Percentiles rank a stretch among this genome's conserved stretches.
Evolutionary conservation across 2,329 filamentous ascomycete species (phyloP).

Genomic region (Stylonectria norvegica): DNA sequence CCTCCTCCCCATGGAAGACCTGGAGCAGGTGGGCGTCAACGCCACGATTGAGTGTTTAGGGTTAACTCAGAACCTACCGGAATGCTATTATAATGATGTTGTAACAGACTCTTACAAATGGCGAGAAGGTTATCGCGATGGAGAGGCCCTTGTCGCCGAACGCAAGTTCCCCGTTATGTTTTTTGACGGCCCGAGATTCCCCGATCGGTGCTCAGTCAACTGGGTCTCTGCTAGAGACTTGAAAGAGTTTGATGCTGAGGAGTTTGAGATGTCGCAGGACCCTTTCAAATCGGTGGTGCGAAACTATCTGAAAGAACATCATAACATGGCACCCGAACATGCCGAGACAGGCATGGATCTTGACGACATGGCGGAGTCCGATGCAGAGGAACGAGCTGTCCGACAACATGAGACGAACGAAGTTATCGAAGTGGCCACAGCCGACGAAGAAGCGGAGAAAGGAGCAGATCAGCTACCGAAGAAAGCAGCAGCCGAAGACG

Average conservation of each 20-base stretch:
- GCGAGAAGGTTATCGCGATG: constrained; percentile 11
- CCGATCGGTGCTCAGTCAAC: constrained; percentile 6
- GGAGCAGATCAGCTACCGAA: no score
- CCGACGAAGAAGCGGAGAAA: no score
- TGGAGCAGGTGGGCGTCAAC: constrained; percentile 1
- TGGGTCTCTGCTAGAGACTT: constrained; percentile 15
- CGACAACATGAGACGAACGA: no score
- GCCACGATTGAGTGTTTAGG: constrained; percentile 5
- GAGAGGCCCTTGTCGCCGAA: neutral
- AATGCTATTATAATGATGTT: constrained; percentile 14
- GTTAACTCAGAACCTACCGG: constrained; percentile 7
- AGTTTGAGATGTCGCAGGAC: no score
- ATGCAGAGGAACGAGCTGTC: no score
- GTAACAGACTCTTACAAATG: constrained; percentile 6
- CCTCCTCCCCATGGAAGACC: constrained; percentile 9
- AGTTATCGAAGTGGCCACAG: no score
- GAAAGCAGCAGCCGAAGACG: no score
- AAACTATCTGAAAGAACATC: no score
- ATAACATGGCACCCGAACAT: no score
- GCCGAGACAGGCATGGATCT: no score
- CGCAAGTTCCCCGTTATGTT: constrained; percentile 18
- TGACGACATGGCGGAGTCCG: no score
- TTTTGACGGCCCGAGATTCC: constrained; percentile 17
- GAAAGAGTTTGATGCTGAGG: neutral
- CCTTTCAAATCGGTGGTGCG: no score